A percentile compares a stretch with the other conserved stretches of the same genome.
These are phyloP conservation scores for Tuber indicum DNA, from an alignment of 495 filamentous ascomycete species.

Conservation along the genomic window DNA sequence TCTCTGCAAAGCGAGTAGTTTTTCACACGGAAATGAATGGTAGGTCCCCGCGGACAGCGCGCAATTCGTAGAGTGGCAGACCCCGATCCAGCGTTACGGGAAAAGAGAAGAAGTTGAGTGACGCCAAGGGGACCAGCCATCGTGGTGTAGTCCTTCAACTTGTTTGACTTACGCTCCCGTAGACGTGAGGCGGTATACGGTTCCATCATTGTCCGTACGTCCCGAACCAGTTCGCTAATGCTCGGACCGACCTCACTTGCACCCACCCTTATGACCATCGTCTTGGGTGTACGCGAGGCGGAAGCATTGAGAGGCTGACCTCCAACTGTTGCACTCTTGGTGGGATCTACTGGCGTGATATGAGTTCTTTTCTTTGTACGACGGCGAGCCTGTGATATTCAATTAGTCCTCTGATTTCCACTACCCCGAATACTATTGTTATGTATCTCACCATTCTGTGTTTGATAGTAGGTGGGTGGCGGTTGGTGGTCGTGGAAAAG, in stretches of 20 bases:
- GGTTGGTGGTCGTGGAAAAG: neutral
- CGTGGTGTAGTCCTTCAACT: slow-evolving; percentile 81
- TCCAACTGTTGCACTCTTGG: slow-evolving; percentile 46
- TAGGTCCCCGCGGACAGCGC: slow-evolving; percentile 83
- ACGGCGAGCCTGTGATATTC: slow-evolving; percentile 56
- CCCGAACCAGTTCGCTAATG: slow-evolving; percentile 82
- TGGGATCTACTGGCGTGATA: slow-evolving; percentile 50
- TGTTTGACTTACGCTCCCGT: slow-evolving; percentile 83
- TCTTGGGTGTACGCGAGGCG: slow-evolving; percentile 67
- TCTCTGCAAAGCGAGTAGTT: slow-evolving; percentile 93
- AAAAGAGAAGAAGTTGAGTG: slow-evolving; percentile 90
- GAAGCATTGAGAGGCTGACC: slow-evolving; percentile 47
- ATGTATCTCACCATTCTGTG: neutral
- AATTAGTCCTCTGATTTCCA: slow-evolving; percentile 45
- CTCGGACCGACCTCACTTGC: slow-evolving; percentile 88
- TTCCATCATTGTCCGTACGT: slow-evolving; percentile 91
- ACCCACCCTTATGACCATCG: slow-evolving; percentile 96
- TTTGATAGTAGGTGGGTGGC: neutral
- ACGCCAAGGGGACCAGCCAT: slow-evolving; percentile 96
- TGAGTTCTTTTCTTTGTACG: slow-evolving; percentile 88
- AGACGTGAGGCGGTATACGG: slow-evolving; percentile 83
- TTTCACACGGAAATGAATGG: slow-evolving; percentile 90
- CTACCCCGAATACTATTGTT: neutral
- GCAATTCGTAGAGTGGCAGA: slow-evolving; percentile 90
- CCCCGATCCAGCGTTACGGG: slow-evolving; percentile 68